phyloP scores from a whole-genome alignment of 1,284 basidiomycete genomes.

The Puccinia polysora region DNA sequence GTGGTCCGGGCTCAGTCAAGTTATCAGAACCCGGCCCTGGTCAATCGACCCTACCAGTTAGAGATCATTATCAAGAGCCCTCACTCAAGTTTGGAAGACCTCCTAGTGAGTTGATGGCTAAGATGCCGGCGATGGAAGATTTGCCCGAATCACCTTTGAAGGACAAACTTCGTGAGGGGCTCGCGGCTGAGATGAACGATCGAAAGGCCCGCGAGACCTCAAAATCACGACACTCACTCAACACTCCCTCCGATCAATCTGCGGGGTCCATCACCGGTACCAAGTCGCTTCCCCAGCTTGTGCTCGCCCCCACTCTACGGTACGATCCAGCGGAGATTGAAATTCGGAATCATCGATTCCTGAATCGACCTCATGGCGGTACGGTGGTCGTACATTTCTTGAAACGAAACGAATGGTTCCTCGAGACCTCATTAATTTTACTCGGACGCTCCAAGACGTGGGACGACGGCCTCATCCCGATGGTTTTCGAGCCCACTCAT shows the following conservation, averaged over 20 bases:
- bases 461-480: slow-evolving; percentile 49
- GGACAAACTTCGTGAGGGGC: slow-evolving; percentile 3
- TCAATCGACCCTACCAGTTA: slow-evolving; percentile 58
- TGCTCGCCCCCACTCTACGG: slow-evolving; percentile 33
- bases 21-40: slow-evolving; percentile 45
- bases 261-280: neutral
- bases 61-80: slow-evolving; percentile 45
- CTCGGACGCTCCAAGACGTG: slow-evolving; percentile 67
- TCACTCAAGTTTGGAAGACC: slow-evolving; percentile 42
- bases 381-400: slow-evolving; percentile 94
- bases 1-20: slow-evolving; percentile 44
- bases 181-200: neutral
- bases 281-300: neutral
- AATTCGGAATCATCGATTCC: slow-evolving; percentile 31
- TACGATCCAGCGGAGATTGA: slow-evolving; percentile 27
- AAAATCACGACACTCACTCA: too few relatives aligned
- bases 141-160: slow-evolving; percentile 42
- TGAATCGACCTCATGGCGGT: slow-evolving; percentile 61
- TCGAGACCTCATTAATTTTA: slow-evolving; percentile 83
- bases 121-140: slow-evolving; percentile 42
- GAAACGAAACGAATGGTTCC: slow-evolving; percentile 93
- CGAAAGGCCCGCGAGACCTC: neutral
- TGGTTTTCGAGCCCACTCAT: slow-evolving; percentile 44
- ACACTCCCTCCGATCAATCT: neutral
- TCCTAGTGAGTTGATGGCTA: slow-evolving; percentile 39